Base-by-base conservation (phyloP, 2,329 filamentous ascomycete species). In the Sphaerostilbella broomeana region DNA sequence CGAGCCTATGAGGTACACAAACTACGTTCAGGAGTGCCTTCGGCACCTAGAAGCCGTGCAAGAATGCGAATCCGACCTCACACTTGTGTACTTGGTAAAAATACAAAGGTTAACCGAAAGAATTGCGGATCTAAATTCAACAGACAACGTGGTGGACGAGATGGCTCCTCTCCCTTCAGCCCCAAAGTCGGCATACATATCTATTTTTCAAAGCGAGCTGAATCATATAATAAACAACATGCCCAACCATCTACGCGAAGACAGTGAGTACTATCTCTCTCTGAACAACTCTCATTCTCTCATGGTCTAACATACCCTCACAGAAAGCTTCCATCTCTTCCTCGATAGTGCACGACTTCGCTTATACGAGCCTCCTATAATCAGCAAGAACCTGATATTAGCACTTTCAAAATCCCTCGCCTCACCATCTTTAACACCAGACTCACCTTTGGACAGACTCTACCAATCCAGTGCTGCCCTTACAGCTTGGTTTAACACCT, bases 11-110 rank as follows among this genome's bases (percentile, higher is more conserved):
- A 64, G 61, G n/a, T 77, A 69, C 36, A 71, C 71, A 0, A 58
- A 60, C 5, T 77, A 78, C 39, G 60, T 74, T 2, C 65, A 73
- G 9, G 64, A 71, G 37, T 77, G 73, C 35, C 51, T 75, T 4
- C 55, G 55, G 3, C 59, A 69, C 3, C 53, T 79, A 0, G 62
- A 73, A 16, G 51, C 62, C 1, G 52, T 55, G 0, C 48, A 48
- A 5, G 73, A 77, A 38, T 67, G 62, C 38, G 59, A 69, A 6
- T 67, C 65, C 0, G 75, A 79, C 35, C 41, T 52, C 1, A 58
- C 63, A 2, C 57, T 75, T 1, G 59, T 71, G 1, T 60, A 69
- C 9, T 55, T 76, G 0, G 59, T 76, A 6, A 64, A 65, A 0
- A 58, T 74, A 2, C 71, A 76, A 47, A 62, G 68, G 15, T 51